Evolutionary conservation across 768 basidiomycete genomes (phyloP), one percentile per base, ranked within the genome.

Genomic region (Suillus sp.): DNA sequence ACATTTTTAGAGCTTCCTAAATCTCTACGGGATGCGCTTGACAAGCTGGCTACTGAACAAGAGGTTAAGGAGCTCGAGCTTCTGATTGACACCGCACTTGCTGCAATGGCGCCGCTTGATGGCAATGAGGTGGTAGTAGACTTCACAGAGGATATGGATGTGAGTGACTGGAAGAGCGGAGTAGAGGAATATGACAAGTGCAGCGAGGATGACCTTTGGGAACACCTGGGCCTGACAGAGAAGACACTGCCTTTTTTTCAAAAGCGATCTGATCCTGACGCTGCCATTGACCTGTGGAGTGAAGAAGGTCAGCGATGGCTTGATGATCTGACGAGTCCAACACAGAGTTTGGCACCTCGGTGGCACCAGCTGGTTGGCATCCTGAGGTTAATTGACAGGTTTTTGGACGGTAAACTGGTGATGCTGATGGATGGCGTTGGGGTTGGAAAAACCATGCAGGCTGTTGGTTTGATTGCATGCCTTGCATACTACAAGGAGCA

Each of bases 301-400:
- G 48, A 65, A 1, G 62, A 65, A 8, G 69, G 69, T 3, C 34
- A 63, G 4, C 35, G 0, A 1, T 70, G 69, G 69, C 60, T 70
- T 0, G 47, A 59, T 0, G 30, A 45, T 2, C n/a, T 38, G 8
- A 25, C 2, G 2, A 45, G n/a, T 10, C 34, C 9, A 37, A 1
- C 42, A 20, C 38, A 47, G 2, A 42, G 61, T 27, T 22, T 72
- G 7, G n/a, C 20, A 0, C 67, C 65, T 0, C 11, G 61, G 0
- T 71, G 70, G 70, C 71, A 72, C 51, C 67, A 72, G 43, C 62
- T 72, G 1, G 38, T 71, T 2, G 64, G 70, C 0, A 69, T 74
- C 9, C 47, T 63, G 55, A 54, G 65, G n/a, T 69, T 74, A 64
- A 14, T 71, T 0, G 20, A 68, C 14, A 37, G 59, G 0, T 47